These are phyloP conservation scores for Bipolaris oryzae DNA, from an alignment of 2,329 filamentous ascomycete species.

Conservation along the genomic window DNA sequence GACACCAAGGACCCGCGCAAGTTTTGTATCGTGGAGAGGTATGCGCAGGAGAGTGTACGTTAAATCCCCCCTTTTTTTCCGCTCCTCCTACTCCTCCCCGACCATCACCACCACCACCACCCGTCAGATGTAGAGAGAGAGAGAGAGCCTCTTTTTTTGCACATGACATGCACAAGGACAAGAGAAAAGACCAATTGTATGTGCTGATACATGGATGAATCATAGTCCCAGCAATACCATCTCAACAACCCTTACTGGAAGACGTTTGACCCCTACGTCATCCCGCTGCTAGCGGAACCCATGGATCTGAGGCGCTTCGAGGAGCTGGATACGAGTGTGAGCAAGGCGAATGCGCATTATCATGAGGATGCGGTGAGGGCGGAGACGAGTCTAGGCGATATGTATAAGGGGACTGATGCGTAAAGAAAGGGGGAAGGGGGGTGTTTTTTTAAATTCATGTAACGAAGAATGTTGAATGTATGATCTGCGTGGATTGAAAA, in stretches of 20 bases:
- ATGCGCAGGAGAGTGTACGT: conserved; percentile 67
- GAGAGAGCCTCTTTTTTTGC: neutral
- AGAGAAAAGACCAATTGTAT: neutral
- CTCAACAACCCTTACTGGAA: conserved; percentile 72
- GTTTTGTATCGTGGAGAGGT: conserved; percentile 78
- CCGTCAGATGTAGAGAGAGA: too few relatives aligned
- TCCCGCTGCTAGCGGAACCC: conserved; percentile 68
- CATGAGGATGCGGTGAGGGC: conserved; percentile 14
- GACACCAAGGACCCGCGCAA: conserved; percentile 69
- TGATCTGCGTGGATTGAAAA: too few relatives aligned
- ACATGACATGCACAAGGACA: neutral
- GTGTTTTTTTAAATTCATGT: too few relatives aligned
- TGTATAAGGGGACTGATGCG: conserved; percentile 17
- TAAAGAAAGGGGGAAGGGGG: too few relatives aligned
- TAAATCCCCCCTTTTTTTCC: too few relatives aligned
- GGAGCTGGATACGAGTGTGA: conserved; percentile 60
- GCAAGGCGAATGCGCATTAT: conserved; percentile 6
- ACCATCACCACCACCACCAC: too few relatives aligned
- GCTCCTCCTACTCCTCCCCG: too few relatives aligned
- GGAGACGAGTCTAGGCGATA: conserved; percentile 12
- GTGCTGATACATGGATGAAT: neutral
- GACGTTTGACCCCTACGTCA: conserved; percentile 76
- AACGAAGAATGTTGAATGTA: too few relatives aligned
- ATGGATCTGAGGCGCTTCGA: conserved; percentile 74
- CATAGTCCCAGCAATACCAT: conserved; percentile 52